Evolutionary conservation across 1,284 basidiomycete species (phyloP).

Genomic region (Cryptococcus floricola): DNA sequence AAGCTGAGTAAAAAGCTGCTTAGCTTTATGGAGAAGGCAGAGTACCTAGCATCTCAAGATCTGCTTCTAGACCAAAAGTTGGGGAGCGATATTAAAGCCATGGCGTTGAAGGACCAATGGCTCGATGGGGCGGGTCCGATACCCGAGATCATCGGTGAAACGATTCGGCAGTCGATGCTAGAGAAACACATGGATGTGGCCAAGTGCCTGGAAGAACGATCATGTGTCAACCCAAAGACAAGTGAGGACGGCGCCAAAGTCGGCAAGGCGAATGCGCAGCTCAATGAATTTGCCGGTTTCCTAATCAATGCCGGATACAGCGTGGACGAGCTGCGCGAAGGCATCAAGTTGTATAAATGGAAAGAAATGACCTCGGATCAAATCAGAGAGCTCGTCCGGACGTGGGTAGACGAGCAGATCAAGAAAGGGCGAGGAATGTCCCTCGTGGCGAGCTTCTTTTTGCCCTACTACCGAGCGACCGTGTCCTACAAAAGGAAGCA

Average conservation of each 20-base stretch:
- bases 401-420: conserved; percentile 1
- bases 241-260: neutral
- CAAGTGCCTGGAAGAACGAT: neutral
- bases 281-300: neutral
- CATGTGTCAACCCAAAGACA: neutral
- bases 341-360: conserved; percentile 1
- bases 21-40: conserved; percentile 3
- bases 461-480: conserved; percentile 3
- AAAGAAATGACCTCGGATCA: neutral
- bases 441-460: conserved; percentile 6
- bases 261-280: neutral
- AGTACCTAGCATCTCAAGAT: conserved; percentile 3
- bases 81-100: neutral
- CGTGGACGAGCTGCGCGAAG: neutral
- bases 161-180: conserved; percentile 1
- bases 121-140: conserved; percentile 6
- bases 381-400: neutral
- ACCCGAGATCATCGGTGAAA: conserved; percentile 3
- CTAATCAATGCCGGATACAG: neutral
- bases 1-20: conserved; percentile 6
- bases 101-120: conserved; percentile 1
- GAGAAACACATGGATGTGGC: conserved; percentile 8
- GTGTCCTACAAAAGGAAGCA: neutral
- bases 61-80: neutral
- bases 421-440: neutral